Evolutionary conservation across 1,284 basidiomycete genomes (phyloP).

Genomic region (Vanrija sp.): DNA sequence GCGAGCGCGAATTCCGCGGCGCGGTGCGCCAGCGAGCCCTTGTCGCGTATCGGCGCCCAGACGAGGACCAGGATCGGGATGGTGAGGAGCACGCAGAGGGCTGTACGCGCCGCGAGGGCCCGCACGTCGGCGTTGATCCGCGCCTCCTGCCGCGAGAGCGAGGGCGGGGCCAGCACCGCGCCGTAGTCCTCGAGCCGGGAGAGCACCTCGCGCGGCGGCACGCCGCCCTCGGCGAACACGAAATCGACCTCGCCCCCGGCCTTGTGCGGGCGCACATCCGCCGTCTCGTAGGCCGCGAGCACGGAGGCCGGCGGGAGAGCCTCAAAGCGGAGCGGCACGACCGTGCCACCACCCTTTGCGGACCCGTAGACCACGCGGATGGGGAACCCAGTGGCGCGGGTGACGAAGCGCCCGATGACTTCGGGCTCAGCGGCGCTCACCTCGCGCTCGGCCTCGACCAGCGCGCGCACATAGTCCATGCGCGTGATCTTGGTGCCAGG

Average conservation of each 20-base stretch:
- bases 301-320: background rate
- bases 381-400: slow-evolving; percentile 13
- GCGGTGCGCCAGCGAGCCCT: slow-evolving; percentile 43
- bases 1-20: slow-evolving; percentile 50
- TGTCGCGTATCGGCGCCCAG: slow-evolving; percentile 51
- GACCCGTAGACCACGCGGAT: slow-evolving; percentile 1
- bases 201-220: background rate
- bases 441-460: slow-evolving; percentile 14
- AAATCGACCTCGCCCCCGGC: background rate
- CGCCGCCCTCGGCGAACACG: background rate
- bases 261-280: background rate
- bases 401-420: slow-evolving; percentile 5
- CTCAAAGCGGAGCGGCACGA: background rate
- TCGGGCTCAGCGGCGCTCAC: slow-evolving; percentile 1
- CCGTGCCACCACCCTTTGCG: background rate
- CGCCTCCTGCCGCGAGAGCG: background rate
- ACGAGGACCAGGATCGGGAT: slow-evolving; percentile 53
- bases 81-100: slow-evolving; percentile 43
- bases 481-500: slow-evolving; percentile 10
- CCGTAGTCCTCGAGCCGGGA: background rate
- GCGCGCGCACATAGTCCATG: slow-evolving; percentile 15
- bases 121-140: slow-evolving; percentile 28
- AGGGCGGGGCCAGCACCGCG: slow-evolving; percentile 7
- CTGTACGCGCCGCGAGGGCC: slow-evolving; percentile 41
- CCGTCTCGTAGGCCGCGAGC: background rate